Conservation (phyloP, 106 monocot species). For the Cymbidium sinense region DNA sequence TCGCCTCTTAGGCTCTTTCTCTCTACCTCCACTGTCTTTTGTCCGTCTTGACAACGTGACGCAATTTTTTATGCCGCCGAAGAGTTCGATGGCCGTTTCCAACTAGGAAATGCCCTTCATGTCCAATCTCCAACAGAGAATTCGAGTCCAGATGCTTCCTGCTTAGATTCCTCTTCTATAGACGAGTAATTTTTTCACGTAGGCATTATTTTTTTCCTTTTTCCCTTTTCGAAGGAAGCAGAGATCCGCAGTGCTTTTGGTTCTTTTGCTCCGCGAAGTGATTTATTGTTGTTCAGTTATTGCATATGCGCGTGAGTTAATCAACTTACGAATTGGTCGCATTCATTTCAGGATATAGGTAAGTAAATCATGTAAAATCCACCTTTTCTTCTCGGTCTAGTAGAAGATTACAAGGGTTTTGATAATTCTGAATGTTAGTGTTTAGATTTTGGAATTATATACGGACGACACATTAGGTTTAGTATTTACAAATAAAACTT, state of each 20-base stretch:
- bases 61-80: background rate
- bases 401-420: background rate
- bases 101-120: background rate
- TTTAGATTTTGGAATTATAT: background rate
- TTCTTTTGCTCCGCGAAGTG: background rate
- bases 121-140: background rate
- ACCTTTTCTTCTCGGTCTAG: background rate
- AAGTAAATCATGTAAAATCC: background rate
- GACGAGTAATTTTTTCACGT: background rate
- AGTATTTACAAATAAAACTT: too few relatives aligned
- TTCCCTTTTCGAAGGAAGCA: background rate
- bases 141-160: background rate
- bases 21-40: background rate
- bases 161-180: background rate
- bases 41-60: too few relatives aligned
- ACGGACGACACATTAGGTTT: too few relatives aligned
- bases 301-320: background rate
- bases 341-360: background rate
- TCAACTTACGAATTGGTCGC: background rate
- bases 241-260: background rate
- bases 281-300: background rate
- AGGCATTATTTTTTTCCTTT: background rate
- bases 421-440: background rate
- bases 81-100: background rate
- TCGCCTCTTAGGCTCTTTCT: background rate